Conservation (phyloP, 2,329 filamentous ascomycete genomes). For the Celoporthe dispersa region DNA sequence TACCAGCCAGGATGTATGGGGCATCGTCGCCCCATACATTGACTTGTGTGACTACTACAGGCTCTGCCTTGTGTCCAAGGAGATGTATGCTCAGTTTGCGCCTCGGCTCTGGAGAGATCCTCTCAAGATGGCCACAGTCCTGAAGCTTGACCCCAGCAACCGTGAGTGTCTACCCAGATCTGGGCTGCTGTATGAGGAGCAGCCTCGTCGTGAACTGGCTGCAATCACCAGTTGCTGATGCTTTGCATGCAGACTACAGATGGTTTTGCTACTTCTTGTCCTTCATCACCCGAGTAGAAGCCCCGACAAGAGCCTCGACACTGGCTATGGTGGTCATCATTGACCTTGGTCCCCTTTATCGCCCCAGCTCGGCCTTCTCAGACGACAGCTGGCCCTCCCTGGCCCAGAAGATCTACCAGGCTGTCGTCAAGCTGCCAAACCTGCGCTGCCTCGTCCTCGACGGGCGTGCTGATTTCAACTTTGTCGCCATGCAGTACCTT, state of each 20-base stretch:
- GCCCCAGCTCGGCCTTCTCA: background rate
- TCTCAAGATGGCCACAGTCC: slow-evolving; percentile 43
- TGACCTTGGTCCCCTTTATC: slow-evolving; percentile 46
- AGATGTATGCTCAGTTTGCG: slow-evolving; percentile 54
- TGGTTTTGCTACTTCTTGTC: slow-evolving; percentile 55
- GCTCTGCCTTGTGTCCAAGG: slow-evolving; percentile 54
- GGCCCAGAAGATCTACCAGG: slow-evolving; percentile 39
- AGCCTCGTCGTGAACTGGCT: no score
- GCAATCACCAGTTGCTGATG: slow-evolving; percentile 27
- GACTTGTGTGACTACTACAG: slow-evolving; percentile 45
- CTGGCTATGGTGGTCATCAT: slow-evolving; percentile 51
- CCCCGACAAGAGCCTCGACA: slow-evolving; percentile 42
- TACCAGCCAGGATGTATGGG: slow-evolving; percentile 53
- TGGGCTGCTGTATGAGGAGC: background rate
- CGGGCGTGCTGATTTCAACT: slow-evolving; percentile 50
- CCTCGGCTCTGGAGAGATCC: slow-evolving; percentile 59
- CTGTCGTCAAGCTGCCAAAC: slow-evolving; percentile 47
- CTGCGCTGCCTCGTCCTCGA: slow-evolving; percentile 54
- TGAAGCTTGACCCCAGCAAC: slow-evolving; percentile 49
- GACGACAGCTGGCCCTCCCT: slow-evolving; percentile 2
- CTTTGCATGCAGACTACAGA: slow-evolving; percentile 45
- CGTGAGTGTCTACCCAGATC: slow-evolving; percentile 42
- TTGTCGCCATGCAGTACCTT: slow-evolving; percentile 34
- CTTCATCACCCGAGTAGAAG: slow-evolving; percentile 38
- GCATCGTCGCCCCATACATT: slow-evolving; percentile 51